These are phyloP conservation scores for Aureobasidium sp. DNA, from an alignment of 2,329 filamentous ascomycete genomes.

Conservation along the genomic window DNA sequence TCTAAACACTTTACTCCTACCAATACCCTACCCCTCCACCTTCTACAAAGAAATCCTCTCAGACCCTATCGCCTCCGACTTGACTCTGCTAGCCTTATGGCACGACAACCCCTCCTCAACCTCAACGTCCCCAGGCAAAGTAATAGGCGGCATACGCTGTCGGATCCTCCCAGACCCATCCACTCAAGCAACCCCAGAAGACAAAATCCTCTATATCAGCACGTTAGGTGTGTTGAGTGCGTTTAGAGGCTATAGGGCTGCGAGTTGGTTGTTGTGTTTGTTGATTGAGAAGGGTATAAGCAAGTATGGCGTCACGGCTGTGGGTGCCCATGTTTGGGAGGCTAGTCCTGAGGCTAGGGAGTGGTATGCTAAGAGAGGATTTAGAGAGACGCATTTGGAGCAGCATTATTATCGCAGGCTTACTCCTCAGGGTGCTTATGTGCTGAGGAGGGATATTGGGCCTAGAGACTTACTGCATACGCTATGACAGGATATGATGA, in stretches of 20 bases:
- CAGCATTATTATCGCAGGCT: conserved; percentile 52
- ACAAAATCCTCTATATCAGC: conserved; percentile 48
- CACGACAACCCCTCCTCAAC: conserved; percentile 32
- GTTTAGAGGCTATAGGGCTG: conserved; percentile 49
- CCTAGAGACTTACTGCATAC: neutral
- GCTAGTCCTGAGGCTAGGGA: conserved; percentile 49
- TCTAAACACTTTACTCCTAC: conserved; percentile 49
- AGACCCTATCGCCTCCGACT: conserved; percentile 41
- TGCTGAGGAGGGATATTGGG: conserved; percentile 37
- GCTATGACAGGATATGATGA: neutral
- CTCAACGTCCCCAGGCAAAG: conserved; percentile 22
- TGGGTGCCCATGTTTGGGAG: conserved; percentile 58
- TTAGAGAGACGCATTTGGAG: conserved; percentile 42
- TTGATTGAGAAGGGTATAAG: conserved; percentile 30
- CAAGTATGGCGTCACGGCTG: conserved; percentile 40
- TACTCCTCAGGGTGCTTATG: conserved; percentile 46
- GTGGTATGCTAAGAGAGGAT: conserved; percentile 53
- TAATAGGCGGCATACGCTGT: conserved; percentile 41
- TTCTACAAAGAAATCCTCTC: conserved; percentile 54
- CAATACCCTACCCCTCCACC: conserved; percentile 50
- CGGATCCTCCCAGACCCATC: conserved; percentile 28
- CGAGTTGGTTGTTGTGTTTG: conserved; percentile 42
- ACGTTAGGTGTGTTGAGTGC: conserved; percentile 52
- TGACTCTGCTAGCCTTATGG: conserved; percentile 54
- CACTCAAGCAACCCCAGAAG: neutral